Conservation (phyloP, 495 filamentous ascomycete species). For the Glarea lozoyensis region DNA sequence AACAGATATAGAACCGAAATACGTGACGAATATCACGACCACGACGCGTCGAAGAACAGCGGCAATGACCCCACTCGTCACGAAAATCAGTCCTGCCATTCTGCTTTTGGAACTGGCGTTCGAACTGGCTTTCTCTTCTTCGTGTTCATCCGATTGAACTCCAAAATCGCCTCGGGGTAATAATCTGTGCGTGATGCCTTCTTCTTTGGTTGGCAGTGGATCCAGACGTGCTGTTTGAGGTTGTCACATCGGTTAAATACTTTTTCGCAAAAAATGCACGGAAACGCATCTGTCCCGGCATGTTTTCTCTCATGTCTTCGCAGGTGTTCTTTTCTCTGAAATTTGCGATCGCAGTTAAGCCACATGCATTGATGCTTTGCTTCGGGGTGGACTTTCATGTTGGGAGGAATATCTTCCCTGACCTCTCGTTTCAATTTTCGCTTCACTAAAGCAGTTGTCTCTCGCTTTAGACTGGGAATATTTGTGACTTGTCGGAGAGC, state of each 20-base stretch:
- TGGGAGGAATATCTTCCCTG: neutral
- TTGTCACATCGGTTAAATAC: neutral
- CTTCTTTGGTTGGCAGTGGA: neutral
- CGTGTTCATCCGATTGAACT: no score
- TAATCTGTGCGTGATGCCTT: neutral
- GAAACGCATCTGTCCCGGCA: neutral
- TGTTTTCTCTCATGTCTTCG: neutral
- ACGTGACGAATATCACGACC: no score
- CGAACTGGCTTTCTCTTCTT: no score
- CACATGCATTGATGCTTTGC: neutral
- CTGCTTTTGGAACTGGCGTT: no score
- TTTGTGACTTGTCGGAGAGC: neutral
- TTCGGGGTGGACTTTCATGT: neutral
- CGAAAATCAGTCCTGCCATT: no score
- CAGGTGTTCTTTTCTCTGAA: neutral
- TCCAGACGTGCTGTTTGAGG: neutral
- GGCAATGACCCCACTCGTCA: no score
- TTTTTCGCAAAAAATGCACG: neutral
- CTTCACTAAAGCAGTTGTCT: neutral
- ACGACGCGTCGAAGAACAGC: no score
- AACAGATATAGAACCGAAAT: no score
- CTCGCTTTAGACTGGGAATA: neutral
- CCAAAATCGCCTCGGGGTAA: neutral
- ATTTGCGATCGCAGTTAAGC: neutral
- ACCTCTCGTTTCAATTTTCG: neutral